phyloP scores from a whole-genome alignment of 2,329 filamentous ascomycete species.

The Pyricularia sp. region DNA sequence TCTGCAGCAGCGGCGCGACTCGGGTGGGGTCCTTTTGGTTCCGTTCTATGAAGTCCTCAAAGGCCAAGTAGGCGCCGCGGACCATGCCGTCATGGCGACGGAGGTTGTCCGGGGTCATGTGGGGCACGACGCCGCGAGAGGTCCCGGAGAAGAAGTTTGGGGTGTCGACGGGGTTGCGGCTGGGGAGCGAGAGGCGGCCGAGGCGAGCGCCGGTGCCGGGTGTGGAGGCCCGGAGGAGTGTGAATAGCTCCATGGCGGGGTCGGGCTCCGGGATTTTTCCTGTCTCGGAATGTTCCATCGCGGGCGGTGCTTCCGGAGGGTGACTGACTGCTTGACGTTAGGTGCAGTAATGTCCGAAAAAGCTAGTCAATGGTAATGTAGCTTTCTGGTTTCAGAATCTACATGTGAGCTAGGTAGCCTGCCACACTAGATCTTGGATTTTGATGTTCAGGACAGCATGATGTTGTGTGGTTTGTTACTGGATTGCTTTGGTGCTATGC shows the following conservation, averaged over 20 bases:
- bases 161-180: slow-evolving; percentile 61
- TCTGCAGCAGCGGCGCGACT: slow-evolving; percentile 39
- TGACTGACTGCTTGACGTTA: background rate
- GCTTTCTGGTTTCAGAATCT: background rate
- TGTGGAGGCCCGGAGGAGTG: slow-evolving; percentile 30
- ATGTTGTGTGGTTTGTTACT: background rate
- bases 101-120: slow-evolving; percentile 80
- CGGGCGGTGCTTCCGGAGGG: background rate
- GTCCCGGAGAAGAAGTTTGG: slow-evolving; percentile 74
- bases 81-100: slow-evolving; percentile 50
- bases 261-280: background rate
- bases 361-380: background rate
- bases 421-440: background rate
- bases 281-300: background rate
- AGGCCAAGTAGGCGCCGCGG: slow-evolving; percentile 64
- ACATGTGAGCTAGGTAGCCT: background rate
- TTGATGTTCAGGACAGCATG: background rate
- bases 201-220: slow-evolving; percentile 47
- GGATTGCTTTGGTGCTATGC: background rate
- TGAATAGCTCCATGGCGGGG: slow-evolving; percentile 31
- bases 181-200: slow-evolving; percentile 54
- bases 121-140: slow-evolving; percentile 77
- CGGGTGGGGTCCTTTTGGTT: slow-evolving; percentile 26
- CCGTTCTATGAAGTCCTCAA: slow-evolving; percentile 73
- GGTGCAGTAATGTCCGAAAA: background rate